A percentile compares a stretch with the other conserved stretches of the same genome.
These are phyloP conservation scores for Citrus sinensis DNA, from an alignment of 345 rosid species.

Conservation along the genomic window DNA sequence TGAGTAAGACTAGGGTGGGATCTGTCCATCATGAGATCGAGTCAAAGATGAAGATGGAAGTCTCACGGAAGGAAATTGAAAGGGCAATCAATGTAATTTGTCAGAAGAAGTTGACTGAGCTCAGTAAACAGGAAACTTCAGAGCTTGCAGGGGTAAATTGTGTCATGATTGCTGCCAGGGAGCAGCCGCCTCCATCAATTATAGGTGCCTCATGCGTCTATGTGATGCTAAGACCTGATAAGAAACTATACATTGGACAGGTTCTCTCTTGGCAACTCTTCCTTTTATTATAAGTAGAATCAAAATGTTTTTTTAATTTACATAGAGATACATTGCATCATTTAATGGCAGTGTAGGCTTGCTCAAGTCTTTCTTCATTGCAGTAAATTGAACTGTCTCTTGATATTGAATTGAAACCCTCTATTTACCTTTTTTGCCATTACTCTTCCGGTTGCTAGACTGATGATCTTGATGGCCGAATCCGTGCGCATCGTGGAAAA, in stretches of 20 bases:
- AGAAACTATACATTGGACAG: constrained; percentile 83
- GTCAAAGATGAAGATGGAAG: constrained; percentile 29
- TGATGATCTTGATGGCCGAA: constrained; percentile 88
- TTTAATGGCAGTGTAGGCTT: neutral
- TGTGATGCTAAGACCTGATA: constrained; percentile 77
- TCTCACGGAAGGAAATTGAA: constrained; percentile 38
- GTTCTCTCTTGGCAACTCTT: constrained; percentile 25
- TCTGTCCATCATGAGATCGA: constrained; percentile 22
- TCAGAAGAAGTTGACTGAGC: constrained; percentile 54
- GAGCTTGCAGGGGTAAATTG: constrained; percentile 39
- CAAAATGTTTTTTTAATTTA: neutral
- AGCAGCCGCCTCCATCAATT: constrained; percentile 94
- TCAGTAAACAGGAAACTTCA: constrained; percentile 30
- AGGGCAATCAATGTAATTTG: constrained; percentile 41
- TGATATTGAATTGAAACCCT: neutral
- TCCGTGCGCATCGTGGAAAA: constrained; percentile 62
- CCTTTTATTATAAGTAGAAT: neutral
- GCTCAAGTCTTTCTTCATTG: neutral
- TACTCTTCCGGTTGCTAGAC: constrained; percentile 35
- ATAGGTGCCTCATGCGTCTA: constrained; percentile 85
- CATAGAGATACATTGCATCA: neutral
- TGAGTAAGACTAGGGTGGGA: constrained; percentile 18
- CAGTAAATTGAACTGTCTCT: neutral
- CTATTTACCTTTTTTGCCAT: neutral
- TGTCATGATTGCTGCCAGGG: constrained; percentile 60